A percentile compares a stretch with the other conserved stretches of the same genome.
phyloP scores from a whole-genome alignment of 495 filamentous ascomycete species.

The Tricharina praecox region DNA sequence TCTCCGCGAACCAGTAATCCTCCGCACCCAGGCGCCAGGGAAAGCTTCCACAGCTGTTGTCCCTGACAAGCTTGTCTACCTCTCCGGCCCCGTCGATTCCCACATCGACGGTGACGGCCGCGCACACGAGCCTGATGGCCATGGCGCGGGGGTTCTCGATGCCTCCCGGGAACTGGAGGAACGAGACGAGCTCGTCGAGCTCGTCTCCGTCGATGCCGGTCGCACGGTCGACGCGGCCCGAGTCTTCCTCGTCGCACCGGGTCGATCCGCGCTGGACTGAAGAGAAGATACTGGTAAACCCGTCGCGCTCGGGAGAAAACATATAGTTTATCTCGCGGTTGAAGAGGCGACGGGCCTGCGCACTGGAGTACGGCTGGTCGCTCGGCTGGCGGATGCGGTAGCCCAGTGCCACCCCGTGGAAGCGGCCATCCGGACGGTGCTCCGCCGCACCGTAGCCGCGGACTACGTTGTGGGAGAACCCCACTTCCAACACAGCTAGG shows the following conservation, averaged over 20 bases:
- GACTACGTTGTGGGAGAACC: neutral
- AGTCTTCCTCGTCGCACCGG: neutral
- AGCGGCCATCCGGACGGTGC: neutral
- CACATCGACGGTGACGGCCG: neutral
- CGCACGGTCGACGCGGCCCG: neutral
- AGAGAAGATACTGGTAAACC: neutral
- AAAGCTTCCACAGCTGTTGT: neutral
- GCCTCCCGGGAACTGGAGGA: neutral
- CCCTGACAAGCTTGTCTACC: neutral
- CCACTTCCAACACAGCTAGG: neutral
- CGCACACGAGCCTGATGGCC: neutral
- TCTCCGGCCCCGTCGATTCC: neutral
- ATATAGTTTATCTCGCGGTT: neutral
- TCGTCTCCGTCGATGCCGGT: neutral
- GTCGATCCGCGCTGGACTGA: neutral
- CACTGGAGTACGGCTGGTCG: neutral
- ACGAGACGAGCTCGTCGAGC: neutral
- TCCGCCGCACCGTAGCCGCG: neutral
- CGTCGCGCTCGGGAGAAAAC: neutral
- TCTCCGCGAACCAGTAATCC: neutral
- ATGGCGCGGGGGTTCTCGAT: neutral
- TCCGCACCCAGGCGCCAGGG: neutral
- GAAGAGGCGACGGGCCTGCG: neutral
- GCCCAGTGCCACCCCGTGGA: neutral
- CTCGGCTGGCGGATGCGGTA: neutral